Base-by-base conservation (phyloP, 2,329 filamentous ascomycete genomes). In the Pseudocercospora eumusae region DNA sequence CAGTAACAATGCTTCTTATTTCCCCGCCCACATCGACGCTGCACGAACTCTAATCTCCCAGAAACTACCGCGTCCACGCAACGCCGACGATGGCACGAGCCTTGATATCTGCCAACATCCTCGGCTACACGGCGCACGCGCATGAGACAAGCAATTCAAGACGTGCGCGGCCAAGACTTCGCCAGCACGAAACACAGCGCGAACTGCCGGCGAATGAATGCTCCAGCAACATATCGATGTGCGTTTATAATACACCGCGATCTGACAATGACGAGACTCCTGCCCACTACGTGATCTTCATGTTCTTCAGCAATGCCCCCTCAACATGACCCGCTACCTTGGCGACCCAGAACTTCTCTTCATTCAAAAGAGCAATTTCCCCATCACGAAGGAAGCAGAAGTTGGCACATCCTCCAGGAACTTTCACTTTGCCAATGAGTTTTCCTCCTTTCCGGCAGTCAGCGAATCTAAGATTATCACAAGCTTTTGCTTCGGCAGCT, bases 341-440 rank as follows among this genome's bases (percentile, higher is more conserved):
- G 33, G 64, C 69, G 15, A 71, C 61, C 66, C 67, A 71, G 25
- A 71, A 68, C 21, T 57, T 63, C 44, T 44, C 66, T 62, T 73
- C 70, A 52, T 70, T 72, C 45, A 70, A 59, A 47, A 72, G 42
- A 11, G 69, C 60, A 45, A 72, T 56, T 62, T 71, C 70, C 1
- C 72, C 72, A 23, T 64, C 59, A 36, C 55, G 62, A 2, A 63
- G 64, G 60, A 74, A 74, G 60, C 69, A 71, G 57, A 75, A 74
- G 55, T 75, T 75, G n/a, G 71, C 73, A 18, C 70, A 67, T 8
- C 67, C 67, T 4, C 69, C 76, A 0, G 81, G 80, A 0, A 84
- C 72, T 64, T 82, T 82, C 50, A 88, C 83, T 75, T 88, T 88
- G 2, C 81, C 76, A 66, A 89, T 79, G 18, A 83, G 67, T 2